Conservation (phyloP, 345 rosid genomes). For the Brassica incana region DNA sequence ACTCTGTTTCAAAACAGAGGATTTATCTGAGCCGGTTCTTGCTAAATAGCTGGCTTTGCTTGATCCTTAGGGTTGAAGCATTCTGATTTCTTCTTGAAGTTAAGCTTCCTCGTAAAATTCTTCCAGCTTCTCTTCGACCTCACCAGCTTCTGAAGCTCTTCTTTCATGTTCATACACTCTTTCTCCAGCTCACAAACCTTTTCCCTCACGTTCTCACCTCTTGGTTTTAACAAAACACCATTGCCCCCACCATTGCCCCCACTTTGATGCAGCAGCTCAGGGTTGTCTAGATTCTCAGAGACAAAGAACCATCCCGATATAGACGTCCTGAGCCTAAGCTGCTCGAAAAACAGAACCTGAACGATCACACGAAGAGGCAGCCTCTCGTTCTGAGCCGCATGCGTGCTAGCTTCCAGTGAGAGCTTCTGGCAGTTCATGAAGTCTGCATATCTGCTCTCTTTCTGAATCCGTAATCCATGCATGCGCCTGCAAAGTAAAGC, state of each 20-base stretch:
- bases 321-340: conserved; percentile 70
- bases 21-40: neutral
- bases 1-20: conserved; percentile 2
- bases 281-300: conserved; percentile 59
- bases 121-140: conserved; percentile 63
- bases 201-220: conserved; percentile 49
- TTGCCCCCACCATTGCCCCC: conserved; percentile 37
- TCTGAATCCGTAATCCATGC: conserved; percentile 76
- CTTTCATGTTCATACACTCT: conserved; percentile 65
- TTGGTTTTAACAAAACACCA: conserved; percentile 28
- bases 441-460: conserved; percentile 73
- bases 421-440: conserved; percentile 85
- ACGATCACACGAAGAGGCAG: conserved; percentile 70
- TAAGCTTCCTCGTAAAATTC: conserved; percentile 49
- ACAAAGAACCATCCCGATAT: conserved; percentile 71
- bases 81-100: conserved; percentile 55
- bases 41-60: conserved; percentile 37
- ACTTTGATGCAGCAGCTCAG: conserved; percentile 37
- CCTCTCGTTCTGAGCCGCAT: conserved; percentile 85
- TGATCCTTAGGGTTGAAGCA: conserved; percentile 53
- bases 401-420: conserved; percentile 80
- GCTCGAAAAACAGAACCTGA: conserved; percentile 80
- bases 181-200: conserved; percentile 65
- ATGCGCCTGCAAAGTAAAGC: conserved; percentile 54
- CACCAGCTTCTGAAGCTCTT: conserved; percentile 60